Base-by-base conservation (phyloP, 495 filamentous ascomycete species). In the Lasiosphaeris hirsuta region DNA sequence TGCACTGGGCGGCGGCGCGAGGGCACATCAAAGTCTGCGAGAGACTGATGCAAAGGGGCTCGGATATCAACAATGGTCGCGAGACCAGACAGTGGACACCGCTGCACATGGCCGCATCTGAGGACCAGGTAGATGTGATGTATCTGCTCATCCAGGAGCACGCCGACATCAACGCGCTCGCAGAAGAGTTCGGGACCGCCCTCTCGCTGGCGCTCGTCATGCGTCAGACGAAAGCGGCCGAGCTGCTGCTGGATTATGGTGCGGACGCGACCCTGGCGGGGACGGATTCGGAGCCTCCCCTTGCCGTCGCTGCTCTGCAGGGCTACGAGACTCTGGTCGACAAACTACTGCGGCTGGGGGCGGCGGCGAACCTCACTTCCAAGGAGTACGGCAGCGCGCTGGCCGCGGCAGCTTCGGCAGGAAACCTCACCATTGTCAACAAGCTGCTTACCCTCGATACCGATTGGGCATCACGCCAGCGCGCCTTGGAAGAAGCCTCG, bases 91-190 rank as follows among this genome's bases (percentile, higher is more conserved):
- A 15, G 8, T 58, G 56, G 56, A 58, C 56, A 19, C 56, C 56
- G n/a, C 56, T 58, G 10, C 56, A 58, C 39, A 58, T 58, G 56
- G 56, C 56, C 10, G 56, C 56, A 1, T 52, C 46, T 10, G 30
- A 48, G 40, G 56, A 48, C 7, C 56, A 45, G 47, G 33, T 40
- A 19, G 46, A 58, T 4, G 47, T 58, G 10, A 58, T 58, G 10
- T n/a, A 13, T 7, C 52, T 11, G 23, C 41, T 58, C 10, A 17
- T 51, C 14, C 11, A 15, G 4, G 6, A 35, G 9, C 43, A 35
- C 10, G 56, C 56, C 10, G 18, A 58, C 13, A 38, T 58, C 46
- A 58, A 58, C 18, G 56, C 56, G 18, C 51, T 58, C 10, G 15
- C 46, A 10, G 17, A 58, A 3, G 56, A 58, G 10, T 33, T 23